These are phyloP conservation scores for Bipolaris sorokiniana DNA, from an alignment of 2,329 filamentous ascomycete genomes.

Conservation along the genomic window DNA sequence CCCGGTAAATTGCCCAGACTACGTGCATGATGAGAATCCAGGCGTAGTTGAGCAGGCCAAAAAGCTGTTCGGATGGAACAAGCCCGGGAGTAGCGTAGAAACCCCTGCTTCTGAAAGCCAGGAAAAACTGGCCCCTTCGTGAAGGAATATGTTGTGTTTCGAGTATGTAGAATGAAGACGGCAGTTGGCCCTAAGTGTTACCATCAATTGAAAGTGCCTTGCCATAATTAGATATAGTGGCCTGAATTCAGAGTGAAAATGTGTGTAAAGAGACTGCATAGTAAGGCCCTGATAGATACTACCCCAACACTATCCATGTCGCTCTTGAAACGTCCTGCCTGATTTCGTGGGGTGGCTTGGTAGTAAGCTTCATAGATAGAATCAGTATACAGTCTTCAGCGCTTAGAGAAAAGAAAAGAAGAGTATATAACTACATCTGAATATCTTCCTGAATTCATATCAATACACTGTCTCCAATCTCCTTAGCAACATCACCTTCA, in stretches of 20 bases:
- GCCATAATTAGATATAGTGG: not conserved
- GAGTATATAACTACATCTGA: not conserved
- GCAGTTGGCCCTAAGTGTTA: not conserved
- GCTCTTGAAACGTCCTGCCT: not conserved
- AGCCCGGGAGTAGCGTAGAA: not conserved
- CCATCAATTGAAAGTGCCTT: not conserved
- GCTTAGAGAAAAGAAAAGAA: not conserved
- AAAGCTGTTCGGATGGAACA: not conserved
- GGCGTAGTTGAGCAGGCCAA: not conserved
- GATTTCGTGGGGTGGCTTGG: not conserved
- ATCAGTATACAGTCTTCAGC: not conserved
- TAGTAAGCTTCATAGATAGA: slow-evolving; percentile 1
- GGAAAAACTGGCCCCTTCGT: not conserved
- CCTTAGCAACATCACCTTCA: not conserved
- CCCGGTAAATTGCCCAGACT: not conserved
- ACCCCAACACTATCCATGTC: not conserved
- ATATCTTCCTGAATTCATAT: not conserved
- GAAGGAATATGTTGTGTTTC: not conserved
- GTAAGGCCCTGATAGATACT: not conserved
- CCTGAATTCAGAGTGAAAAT: not conserved
- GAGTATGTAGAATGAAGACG: not conserved
- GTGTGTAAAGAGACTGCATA: not conserved
- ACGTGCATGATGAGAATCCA: not conserved
- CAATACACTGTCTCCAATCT: not conserved
- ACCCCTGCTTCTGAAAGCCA: not conserved